Percentiles rank a stretch among this genome's conserved stretches.
phyloP scores from a whole-genome alignment of 164 flowering plant genomes.

The Chimonanthus salicifolius region DNA sequence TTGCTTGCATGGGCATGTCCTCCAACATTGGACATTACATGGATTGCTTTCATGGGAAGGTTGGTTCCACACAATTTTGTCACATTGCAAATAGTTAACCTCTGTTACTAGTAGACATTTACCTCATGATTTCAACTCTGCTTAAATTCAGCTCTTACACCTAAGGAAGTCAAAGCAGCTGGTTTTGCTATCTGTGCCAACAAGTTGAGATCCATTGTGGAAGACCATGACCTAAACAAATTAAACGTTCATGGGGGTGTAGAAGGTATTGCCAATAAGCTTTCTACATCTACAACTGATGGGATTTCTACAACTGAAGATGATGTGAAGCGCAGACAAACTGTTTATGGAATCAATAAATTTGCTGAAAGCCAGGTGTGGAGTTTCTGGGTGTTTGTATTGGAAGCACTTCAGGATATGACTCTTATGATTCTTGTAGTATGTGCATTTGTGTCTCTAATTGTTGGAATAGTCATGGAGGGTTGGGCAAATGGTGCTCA shows the following conservation, averaged over 20 bases:
- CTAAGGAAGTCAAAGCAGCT: conserved; percentile 23
- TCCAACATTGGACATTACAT: no score
- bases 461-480: no score
- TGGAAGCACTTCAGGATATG: conserved; percentile 11
- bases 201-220: conserved; percentile 40
- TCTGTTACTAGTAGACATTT: no score
- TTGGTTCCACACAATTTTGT: no score
- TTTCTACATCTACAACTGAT: conserved; percentile 7
- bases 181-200: conserved; percentile 81
- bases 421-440: conserved; percentile 87
- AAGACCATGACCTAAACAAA: conserved; percentile 54
- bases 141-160: conserved; percentile 39
- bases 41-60: no score
- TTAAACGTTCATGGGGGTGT: conserved; percentile 64
- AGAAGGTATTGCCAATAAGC: no score
- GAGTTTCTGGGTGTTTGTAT: no score
- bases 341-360: no score
- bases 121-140: conserved; percentile 6
- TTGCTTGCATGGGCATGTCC: no score
- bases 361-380: no score
- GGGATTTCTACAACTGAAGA: conserved; percentile 55
- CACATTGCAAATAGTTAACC: no score
- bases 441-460: conserved; percentile 40
- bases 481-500: no score
- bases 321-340: neutral